These are phyloP conservation scores for Arachnomyces sp. DNA, from an alignment of 2,329 filamentous ascomycete genomes.

Conservation along the genomic window DNA sequence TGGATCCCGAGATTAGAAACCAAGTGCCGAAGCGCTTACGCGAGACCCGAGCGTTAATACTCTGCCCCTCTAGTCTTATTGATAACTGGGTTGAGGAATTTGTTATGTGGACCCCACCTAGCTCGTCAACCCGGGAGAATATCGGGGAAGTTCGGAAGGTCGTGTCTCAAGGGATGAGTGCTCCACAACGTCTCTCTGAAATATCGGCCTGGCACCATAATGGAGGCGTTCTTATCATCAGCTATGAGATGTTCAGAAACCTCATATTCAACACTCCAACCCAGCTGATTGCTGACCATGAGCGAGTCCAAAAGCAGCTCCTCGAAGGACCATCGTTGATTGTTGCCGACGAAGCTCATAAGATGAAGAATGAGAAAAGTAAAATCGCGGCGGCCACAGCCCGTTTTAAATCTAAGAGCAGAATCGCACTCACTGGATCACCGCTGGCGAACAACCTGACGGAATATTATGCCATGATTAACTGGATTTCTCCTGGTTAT, in stretches of 20 bases:
- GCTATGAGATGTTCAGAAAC: slow-evolving; percentile 60
- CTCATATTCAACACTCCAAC: slow-evolving; percentile 30
- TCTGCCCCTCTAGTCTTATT: slow-evolving; percentile 67
- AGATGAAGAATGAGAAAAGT: slow-evolving; percentile 58
- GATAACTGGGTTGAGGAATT: slow-evolving; percentile 81
- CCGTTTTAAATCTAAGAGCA: slow-evolving; percentile 56
- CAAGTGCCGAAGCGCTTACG: slow-evolving; percentile 63
- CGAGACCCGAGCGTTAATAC: slow-evolving; percentile 56
- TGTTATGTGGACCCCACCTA: slow-evolving; percentile 54
- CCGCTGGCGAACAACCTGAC: slow-evolving; percentile 75
- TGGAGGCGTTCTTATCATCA: slow-evolving; percentile 68
- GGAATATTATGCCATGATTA: slow-evolving; percentile 80
- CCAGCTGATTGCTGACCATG: slow-evolving; percentile 28
- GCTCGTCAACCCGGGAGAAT: slow-evolving; percentile 19
- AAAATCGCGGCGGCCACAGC: slow-evolving; percentile 47
- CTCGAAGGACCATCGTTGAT: slow-evolving; percentile 60
- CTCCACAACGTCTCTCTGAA: slow-evolving; percentile 38
- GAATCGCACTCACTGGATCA: slow-evolving; percentile 80
- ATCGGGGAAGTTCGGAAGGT: slow-evolving; percentile 53
- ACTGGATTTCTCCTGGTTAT: slow-evolving; percentile 76
- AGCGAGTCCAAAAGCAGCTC: slow-evolving; percentile 42
- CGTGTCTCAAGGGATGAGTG: too few relatives aligned
- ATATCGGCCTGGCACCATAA: slow-evolving; percentile 53
- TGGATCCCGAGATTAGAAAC: slow-evolving; percentile 45
- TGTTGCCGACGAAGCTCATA: slow-evolving; percentile 78